phyloP scores from a whole-genome alignment of 352 stramenopile genomes.

The Phytophthora vignae region DNA sequence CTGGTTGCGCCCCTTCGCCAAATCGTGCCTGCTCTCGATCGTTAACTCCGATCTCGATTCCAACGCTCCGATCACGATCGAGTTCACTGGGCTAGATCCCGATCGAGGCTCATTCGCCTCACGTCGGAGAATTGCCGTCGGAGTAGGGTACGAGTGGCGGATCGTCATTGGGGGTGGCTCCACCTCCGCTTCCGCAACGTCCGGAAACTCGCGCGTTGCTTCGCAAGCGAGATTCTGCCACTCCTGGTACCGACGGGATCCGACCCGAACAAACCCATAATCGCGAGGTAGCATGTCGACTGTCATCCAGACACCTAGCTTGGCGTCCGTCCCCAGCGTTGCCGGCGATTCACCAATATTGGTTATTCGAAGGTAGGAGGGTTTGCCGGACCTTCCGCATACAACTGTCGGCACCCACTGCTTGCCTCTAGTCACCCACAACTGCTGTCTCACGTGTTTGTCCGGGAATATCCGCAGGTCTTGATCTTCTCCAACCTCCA shows the following conservation, averaged over 20 bases:
- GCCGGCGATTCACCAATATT: constrained; percentile 4
- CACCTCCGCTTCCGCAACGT: no score
- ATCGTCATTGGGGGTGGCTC: no score
- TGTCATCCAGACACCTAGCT: constrained; percentile 1
- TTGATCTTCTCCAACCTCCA: neutral
- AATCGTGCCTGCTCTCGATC: no score
- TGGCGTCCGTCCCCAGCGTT: neutral
- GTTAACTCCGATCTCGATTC: no score
- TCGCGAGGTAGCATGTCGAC: constrained; percentile 2
- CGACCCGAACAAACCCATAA: constrained; percentile 10
- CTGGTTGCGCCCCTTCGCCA: no score
- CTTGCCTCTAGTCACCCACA: constrained; percentile 5
- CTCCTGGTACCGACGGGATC: constrained; percentile 11
- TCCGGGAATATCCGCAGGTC: no score
- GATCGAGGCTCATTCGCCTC: no score
- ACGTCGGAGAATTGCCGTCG: no score
- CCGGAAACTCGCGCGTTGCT: neutral
- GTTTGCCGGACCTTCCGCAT: neutral
- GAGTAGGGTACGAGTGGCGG: no score
- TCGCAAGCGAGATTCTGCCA: constrained; percentile 14
- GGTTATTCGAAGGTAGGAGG: constrained; percentile 9
- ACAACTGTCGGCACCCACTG: constrained; percentile 9
- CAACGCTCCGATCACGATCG: no score
- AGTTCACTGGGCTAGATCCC: no score
- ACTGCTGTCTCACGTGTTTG: neutral